These are phyloP conservation scores for Fusarium paranaense DNA, from an alignment of 2,329 filamentous ascomycete species.

Conservation along the genomic window DNA sequence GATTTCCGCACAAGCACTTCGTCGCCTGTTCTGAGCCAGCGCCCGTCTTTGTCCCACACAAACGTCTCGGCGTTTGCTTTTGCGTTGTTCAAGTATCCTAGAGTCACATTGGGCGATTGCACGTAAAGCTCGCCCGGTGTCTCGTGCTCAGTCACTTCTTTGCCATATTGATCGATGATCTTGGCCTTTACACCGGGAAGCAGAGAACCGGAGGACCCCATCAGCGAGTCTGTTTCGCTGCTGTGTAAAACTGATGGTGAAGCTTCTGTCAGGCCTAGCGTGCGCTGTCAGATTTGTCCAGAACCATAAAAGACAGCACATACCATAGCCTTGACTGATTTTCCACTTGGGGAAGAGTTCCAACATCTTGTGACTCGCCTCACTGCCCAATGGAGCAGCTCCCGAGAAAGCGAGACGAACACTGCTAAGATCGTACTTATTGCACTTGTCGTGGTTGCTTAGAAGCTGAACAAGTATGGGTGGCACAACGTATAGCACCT, in stretches of 20 bases:
- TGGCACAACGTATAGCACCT: conserved; percentile 30
- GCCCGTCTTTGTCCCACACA: conserved; percentile 64
- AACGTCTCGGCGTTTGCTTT: conserved; percentile 87
- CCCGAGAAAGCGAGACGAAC: conserved; percentile 28
- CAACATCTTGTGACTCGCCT: conserved; percentile 74
- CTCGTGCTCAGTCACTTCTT: conserved; percentile 75
- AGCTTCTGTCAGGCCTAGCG: conserved; percentile 77
- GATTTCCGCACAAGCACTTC: conserved; percentile 77
- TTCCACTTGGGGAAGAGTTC: conserved; percentile 72
- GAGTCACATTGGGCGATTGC: conserved; percentile 78
- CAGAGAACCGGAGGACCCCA: conserved; percentile 77
- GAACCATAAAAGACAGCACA: background rate
- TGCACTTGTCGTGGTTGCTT: conserved; percentile 7
- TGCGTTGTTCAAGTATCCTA: conserved; percentile 90
- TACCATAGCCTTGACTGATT: conserved; percentile 80
- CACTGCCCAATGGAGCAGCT: conserved; percentile 78
- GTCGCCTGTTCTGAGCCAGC: conserved; percentile 88
- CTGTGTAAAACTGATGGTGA: conserved; percentile 73
- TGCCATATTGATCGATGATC: conserved; percentile 73
- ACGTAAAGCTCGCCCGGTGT: conserved; percentile 84
- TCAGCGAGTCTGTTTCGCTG: conserved; percentile 68
- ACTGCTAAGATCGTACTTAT: conserved; percentile 27
- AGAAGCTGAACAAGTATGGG: conserved; percentile 31
- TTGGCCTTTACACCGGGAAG: conserved; percentile 72
- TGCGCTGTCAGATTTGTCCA: background rate